Conservation (phyloP, 768 basidiomycete genomes). For the Leccinum ochraceum region DNA sequence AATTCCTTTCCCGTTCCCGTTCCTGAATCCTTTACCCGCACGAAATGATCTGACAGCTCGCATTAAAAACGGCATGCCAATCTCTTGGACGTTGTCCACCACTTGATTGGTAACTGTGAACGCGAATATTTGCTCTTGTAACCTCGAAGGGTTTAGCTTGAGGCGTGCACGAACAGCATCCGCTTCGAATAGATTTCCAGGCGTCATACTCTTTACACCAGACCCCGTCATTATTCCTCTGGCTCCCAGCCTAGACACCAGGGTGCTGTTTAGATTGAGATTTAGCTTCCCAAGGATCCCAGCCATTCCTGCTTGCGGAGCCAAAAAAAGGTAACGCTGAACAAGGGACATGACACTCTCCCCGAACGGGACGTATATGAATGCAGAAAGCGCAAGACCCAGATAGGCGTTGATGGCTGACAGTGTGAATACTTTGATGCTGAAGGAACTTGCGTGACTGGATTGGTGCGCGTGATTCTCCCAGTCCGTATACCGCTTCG, state of each 20-base stretch:
- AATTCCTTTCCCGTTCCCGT: slow-evolving; percentile 21
- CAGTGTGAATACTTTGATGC: slow-evolving; percentile 88
- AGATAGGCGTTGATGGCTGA: slow-evolving; percentile 90
- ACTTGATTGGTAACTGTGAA: slow-evolving; percentile 89
- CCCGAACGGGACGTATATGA: slow-evolving; percentile 94
- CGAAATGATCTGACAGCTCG: slow-evolving; percentile 56
- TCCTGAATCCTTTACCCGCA: slow-evolving; percentile 41
- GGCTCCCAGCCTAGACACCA: slow-evolving; percentile 30
- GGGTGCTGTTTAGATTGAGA: slow-evolving; percentile 29
- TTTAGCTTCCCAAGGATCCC: slow-evolving; percentile 24
- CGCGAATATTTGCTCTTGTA: slow-evolving; percentile 93
- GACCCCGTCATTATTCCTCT: slow-evolving; percentile 10
- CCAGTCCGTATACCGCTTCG: slow-evolving; percentile 75
- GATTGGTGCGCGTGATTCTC: slow-evolving; percentile 90
- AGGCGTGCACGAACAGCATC: slow-evolving; percentile 50
- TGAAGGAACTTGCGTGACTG: slow-evolving; percentile 74
- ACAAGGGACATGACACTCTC: slow-evolving; percentile 72
- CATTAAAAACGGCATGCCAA: slow-evolving; percentile 77
- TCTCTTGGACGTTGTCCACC: slow-evolving; percentile 73
- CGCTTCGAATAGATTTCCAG: slow-evolving; percentile 47
- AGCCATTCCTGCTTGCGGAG: slow-evolving; percentile 14
- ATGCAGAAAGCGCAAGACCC: slow-evolving; percentile 89
- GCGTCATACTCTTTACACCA: slow-evolving; percentile 15
- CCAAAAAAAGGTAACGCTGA: slow-evolving; percentile 32
- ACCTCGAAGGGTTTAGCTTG: slow-evolving; percentile 65